These are phyloP conservation scores for Sporothrix variecibatus DNA, from an alignment of 2,329 filamentous ascomycete species.

Conservation along the genomic window DNA sequence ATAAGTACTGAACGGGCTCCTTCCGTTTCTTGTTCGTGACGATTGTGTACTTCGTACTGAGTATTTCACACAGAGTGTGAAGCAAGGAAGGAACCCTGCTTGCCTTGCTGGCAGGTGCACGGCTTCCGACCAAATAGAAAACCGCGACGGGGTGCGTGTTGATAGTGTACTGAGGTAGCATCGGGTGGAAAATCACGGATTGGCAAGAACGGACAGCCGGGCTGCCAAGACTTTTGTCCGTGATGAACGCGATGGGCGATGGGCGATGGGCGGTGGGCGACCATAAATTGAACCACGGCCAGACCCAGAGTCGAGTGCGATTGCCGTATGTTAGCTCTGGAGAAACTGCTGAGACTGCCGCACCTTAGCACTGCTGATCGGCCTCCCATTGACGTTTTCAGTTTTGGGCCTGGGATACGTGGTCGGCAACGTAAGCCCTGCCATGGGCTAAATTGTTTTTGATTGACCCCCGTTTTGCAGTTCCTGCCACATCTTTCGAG, in stretches of 20 bases:
- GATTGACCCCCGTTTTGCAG: background rate
- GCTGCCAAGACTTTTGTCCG: slow-evolving; percentile 2
- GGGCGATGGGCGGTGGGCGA: background rate
- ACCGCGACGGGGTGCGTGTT: background rate
- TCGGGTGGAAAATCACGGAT: background rate
- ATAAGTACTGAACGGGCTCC: background rate
- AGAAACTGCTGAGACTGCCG: slow-evolving; percentile 4
- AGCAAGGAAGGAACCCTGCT: slow-evolving; percentile 3
- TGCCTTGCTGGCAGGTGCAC: too few relatives aligned
- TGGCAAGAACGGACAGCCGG: background rate
- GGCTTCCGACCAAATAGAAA: background rate
- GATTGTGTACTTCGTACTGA: background rate
- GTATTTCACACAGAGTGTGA: background rate
- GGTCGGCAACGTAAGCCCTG: slow-evolving; percentile 18
- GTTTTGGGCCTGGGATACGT: slow-evolving; percentile 1
- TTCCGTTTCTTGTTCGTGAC: background rate
- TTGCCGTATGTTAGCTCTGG: background rate
- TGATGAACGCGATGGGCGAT: background rate
- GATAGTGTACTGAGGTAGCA: background rate
- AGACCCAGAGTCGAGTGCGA: background rate
- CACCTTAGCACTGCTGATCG: slow-evolving; percentile 3
- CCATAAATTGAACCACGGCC: background rate
- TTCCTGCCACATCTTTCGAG: background rate
- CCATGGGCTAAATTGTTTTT: background rate
- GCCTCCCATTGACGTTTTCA: background rate